Percentiles rank a stretch among this genome's conserved stretches.
phyloP scores from a whole-genome alignment of 2,329 filamentous ascomycete species.

The Amylocarpus encephaloides region DNA sequence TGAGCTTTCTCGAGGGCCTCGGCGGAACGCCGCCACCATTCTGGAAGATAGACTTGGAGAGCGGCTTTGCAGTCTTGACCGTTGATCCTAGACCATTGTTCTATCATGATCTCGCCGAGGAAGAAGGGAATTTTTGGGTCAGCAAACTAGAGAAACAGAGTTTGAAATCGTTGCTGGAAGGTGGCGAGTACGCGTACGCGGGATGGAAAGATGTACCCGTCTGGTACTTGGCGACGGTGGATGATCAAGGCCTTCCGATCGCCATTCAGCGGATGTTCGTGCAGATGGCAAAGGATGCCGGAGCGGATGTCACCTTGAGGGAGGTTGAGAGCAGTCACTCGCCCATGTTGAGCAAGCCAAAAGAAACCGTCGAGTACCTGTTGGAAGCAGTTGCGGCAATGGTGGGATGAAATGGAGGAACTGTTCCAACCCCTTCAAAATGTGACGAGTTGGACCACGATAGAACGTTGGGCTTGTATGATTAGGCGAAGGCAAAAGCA shows the following conservation, averaged over 20 bases:
- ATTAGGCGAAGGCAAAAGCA: too few species aligned
- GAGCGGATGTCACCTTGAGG: constrained; percentile 30
- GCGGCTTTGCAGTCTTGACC: constrained; percentile 35
- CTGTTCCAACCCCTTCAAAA: too few species aligned
- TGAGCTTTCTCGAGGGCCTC: constrained; percentile 34
- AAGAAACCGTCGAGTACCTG: constrained; percentile 33
- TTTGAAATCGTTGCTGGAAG: constrained; percentile 37
- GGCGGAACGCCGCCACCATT: constrained; percentile 34
- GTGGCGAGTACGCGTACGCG: constrained; percentile 28
- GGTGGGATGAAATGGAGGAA: too few species aligned
- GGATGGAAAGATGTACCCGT: constrained; percentile 27
- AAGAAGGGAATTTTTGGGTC: constrained; percentile 37
- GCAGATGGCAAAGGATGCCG: constrained; percentile 33
- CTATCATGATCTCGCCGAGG: constrained; percentile 39
- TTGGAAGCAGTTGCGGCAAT: constrained; percentile 30
- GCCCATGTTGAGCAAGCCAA: constrained; percentile 38
- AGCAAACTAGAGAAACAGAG: constrained; percentile 34
- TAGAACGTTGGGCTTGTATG: too few species aligned
- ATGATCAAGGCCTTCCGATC: constrained; percentile 36
- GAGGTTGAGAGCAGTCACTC: constrained; percentile 38
- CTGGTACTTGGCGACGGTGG: constrained; percentile 35
- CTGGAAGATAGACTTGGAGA: constrained; percentile 33
- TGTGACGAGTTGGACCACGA: too few species aligned
- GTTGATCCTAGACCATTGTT: constrained; percentile 33
- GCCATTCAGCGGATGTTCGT: constrained; percentile 33